Base-by-base conservation (phyloP, 2,329 filamentous ascomycete species). In the Penicillium vulpinum region DNA sequence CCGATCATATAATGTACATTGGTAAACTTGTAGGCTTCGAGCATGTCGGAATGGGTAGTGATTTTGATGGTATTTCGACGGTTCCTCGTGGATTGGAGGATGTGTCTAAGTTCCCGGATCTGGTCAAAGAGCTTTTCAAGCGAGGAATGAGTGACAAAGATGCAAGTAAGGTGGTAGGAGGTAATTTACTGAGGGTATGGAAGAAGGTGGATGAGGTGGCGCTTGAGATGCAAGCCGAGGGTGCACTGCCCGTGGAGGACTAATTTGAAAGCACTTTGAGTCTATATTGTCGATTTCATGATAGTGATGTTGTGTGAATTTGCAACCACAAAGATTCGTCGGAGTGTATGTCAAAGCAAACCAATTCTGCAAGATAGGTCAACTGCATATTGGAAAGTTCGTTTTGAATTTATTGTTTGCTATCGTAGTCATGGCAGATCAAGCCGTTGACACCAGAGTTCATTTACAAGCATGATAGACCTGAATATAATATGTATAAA, bases 151-250 rank as follows among this genome's bases (percentile, higher is more conserved):
- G 85, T 39, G 89, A 94, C 59, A 75, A 80, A 29, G 87, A 97
- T 72, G 88, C 84, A 1, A 83, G 79, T 18, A 92, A 91, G 73
- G 78, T 97, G 10, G 88, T 86, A 0, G 92, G 92, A 0, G 83
- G 87, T 3, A 97, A 97, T 71, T 62, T 96, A 3, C 74, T 97
- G 56, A 85, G 92, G 21, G 92, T 97, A 6, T 96, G 92, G 92
- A 82, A 77, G 54, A 88, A 89, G 28, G 90, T 88, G 1, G 92
- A 97, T 62, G 77, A 75, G 24, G 86, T 95, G 38, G 88, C 90
- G 6, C 78, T 77, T 41, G 77, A 82, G 70, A 70, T 96, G 77
- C 88, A 91, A 74, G 65, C 75, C 2, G 77, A 77, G 2, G 85
- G 85, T 0, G 80, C 70, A 18, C 61, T 67, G 54, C 76, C 78